Evolutionary conservation across 345 rosid genomes (phyloP), one percentile per base, ranked within the genome.

Genomic region (Syzygium aqueum): DNA sequence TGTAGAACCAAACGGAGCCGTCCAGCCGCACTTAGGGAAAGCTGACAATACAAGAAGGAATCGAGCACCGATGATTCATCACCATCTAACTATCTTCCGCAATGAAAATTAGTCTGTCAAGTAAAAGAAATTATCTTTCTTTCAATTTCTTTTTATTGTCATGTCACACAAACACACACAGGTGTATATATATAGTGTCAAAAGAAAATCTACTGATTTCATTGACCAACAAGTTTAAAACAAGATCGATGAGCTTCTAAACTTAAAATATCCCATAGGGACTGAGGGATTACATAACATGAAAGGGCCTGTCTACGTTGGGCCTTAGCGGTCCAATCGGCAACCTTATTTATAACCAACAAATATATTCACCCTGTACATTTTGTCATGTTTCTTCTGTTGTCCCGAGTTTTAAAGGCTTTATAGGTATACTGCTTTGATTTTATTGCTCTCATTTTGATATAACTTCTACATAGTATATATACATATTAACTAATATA

Each of bases 21-120:
- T 61, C n/a, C 73, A n/a, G 73, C 73, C 67, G 67, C 17, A 61
- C 67, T 61, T 27, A 25, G 65, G 65, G 65, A 59, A 59, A 61
- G 33, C 33, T 61, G 73, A 30, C 33, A 61, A 40, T 85, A 84
- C 46, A 88, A 87, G 67, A 82, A 59, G 80, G 89, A 52, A 86
- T 10, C 73, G 86, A 63, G 14, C 23, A 54, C 33, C 13, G 73
- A 59, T 59, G 27, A 25, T 59, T 59, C 28, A 59, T 59, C 28
- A 59, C 25, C 30, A 59, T 59, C 65, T 50, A 50, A 50, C 51
- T 59, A 14, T 59, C 65, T 59, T 61, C 17, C 33, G n/a, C 73
- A 33, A n/a, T 17, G 73, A 61, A 61, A 61, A 27, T 13, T 61
- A 61, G 73, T n/a, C 27, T 59, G 65, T 27, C 65, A 11, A 59